Evolutionary conservation across 2,329 filamentous ascomycete species (phyloP), one percentile per base, ranked within the genome.

Genomic region (Hawksworthiomyces lignivorus): DNA sequence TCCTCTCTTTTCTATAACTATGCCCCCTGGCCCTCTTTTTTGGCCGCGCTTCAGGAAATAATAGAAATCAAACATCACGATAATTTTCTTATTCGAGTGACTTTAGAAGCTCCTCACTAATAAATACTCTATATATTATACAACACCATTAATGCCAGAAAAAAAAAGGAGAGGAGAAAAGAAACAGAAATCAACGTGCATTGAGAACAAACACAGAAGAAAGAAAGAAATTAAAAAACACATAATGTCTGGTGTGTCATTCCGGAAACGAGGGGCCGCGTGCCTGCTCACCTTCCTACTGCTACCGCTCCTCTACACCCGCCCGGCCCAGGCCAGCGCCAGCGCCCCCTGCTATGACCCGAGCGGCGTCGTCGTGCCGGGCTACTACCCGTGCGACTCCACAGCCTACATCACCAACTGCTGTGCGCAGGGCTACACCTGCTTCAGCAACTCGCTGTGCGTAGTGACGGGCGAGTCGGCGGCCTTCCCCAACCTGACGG

Each of bases 371-470:
- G 28, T 34, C 9, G 53, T 51, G 4, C 37, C 39, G 4, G 54
- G 52, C 8, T 54, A 46, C 24, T 53, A 46, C 35, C 39, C 50
- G 4, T 55, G 52, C 44, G 44, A 51, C 37, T 20, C 44, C n/a
- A 36, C 29, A 2, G 46, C 50, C 4, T 41, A 39, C 18, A 45
- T 54, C 26, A 45, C 48, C 9, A 45, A 38, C 21, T 57, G 55
- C 39, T 57, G 55, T 27, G 48, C 49, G 2, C 20, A 37, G 2
- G 54, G 54, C 4, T 56, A 53, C 47, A 53, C 50, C 3, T 56
- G 55, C 39, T 56, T 49, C 37, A 49, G 47, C 43, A 50, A 46
- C 37, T 28, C 47, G 6, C 48, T 52, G 8, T 57, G 55, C 44
- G 44, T 51, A 31, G 48, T 51, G 18, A 51, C 53, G 7, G 45